Evolutionary conservation across 176 grass and related monocot species (phyloP), one percentile per base, ranked within the genome.

Genomic region (Alloteropsis semialata): DNA sequence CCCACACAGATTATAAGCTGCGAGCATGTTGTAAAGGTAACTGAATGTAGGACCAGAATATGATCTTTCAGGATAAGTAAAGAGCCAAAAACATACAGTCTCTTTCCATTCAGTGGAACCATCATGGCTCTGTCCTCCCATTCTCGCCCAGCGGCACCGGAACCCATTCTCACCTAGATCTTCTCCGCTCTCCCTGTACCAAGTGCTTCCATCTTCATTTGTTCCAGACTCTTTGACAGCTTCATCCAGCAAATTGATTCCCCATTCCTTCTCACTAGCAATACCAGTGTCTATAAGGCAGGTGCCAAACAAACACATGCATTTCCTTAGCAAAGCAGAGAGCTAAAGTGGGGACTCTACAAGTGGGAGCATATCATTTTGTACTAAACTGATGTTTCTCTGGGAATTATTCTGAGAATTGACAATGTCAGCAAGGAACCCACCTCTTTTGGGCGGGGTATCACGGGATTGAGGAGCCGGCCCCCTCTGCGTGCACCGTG

Each of bases 231-330:
- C 93, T 46, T 87, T 93, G 28, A 99, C 87, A 0, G 90, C 85
- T 84, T 96, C 96, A 56, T 96, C 96, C 42, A 95, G 77, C 77
- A 99, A 76, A 73, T 96, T 99, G 81, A 99, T 99, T 50, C 96
- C 96, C 96, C 96, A 99, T 10, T 99, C 96, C 85, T 95, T 96
- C 91, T 96, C 96, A 92, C 96, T 99, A 87, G 93, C 96, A 90
- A 99, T 99, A 78, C 96, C 96, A 88, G 93, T 99, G 81, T 99
- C 96, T 99, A 90, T 80, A 93, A 78, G 78, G 41, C 70, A 97
- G 86, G 84, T 81, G 86, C 64, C 75, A 97, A 89, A 90, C 63
- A 89, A 87, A 84, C 82, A 88, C 67, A 83, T 80, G 25, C 66
- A 87, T 77, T 88, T 83, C 34, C 77, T 94, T 79, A 87, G 86